These are phyloP conservation scores for Leersia perrieri DNA, from an alignment of 176 grass and related monocot genomes.

Conservation along the genomic window DNA sequence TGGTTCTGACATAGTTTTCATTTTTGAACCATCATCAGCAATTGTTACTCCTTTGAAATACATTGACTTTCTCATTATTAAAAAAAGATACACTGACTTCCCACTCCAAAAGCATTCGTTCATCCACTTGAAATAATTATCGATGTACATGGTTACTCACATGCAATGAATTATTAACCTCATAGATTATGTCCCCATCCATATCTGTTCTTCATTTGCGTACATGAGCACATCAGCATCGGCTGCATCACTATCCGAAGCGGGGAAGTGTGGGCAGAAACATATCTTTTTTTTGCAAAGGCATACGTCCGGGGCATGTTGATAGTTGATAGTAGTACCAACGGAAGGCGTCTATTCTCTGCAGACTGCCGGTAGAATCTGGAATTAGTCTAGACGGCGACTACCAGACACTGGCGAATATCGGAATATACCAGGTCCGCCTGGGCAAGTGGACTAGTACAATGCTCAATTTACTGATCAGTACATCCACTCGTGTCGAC, in stretches of 20 bases:
- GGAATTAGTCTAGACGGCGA: not conserved
- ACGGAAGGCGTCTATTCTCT: not conserved
- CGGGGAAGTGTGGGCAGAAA: not conserved
- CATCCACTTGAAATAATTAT: not conserved
- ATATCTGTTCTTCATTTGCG: not conserved
- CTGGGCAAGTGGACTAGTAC: no score
- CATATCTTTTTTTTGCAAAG: not conserved
- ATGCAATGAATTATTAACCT: not conserved
- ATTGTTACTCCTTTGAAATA: not conserved
- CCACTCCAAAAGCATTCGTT: not conserved
- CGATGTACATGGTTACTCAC: not conserved
- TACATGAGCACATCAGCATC: not conserved
- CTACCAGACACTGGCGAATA: no score
- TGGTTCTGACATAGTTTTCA: not conserved
- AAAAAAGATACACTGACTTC: not conserved
- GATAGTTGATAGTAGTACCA: no score
- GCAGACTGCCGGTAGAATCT: not conserved
- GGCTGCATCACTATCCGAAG: not conserved
- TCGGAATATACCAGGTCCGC: no score
- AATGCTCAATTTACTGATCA: no score
- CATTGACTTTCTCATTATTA: not conserved
- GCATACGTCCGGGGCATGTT: no score
- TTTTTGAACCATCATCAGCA: not conserved
- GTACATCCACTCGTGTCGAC: no score
- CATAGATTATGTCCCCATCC: not conserved